Conservation (phyloP, 192 early-diverging fungal species). For the Phycomyces nitens region DNA sequence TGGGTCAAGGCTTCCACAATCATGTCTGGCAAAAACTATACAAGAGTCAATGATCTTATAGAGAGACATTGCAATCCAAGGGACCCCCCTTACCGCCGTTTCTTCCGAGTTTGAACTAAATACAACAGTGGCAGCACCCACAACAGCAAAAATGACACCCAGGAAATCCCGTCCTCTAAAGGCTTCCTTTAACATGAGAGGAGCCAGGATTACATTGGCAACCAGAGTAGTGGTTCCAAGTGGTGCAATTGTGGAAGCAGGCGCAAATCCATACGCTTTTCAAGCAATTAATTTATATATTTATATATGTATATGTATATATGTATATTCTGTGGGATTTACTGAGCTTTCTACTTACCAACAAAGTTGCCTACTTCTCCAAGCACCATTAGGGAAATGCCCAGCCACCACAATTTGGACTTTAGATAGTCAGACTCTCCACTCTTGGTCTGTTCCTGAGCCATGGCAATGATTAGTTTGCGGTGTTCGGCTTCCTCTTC, state of each 20-base stretch:
- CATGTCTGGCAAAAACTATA: slow-evolving; percentile 49
- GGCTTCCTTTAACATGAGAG: slow-evolving; percentile 61
- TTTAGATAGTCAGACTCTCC: slow-evolving; percentile 42
- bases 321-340: too few relatives aligned
- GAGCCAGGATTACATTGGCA: slow-evolving; percentile 68
- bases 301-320: not conserved
- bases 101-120: slow-evolving; percentile 57
- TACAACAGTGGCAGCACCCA: slow-evolving; percentile 63
- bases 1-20: slow-evolving; percentile 49
- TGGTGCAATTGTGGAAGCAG: slow-evolving; percentile 69
- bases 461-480: slow-evolving; percentile 27
- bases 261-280: slow-evolving; percentile 71
- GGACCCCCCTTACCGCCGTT: slow-evolving; percentile 44
- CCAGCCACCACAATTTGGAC: slow-evolving; percentile 66
- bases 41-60: not conserved
- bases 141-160: slow-evolving; percentile 59
- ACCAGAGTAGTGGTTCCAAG: slow-evolving; percentile 71
- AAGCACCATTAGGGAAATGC: slow-evolving; percentile 62
- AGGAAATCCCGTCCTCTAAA: slow-evolving; percentile 57
- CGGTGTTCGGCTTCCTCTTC: slow-evolving; percentile 14
- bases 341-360: too few relatives aligned
- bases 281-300: slow-evolving; percentile 35
- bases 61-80: not conserved
- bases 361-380: slow-evolving; percentile 54
- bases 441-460: slow-evolving; percentile 17